Evolutionary conservation across 257 asterid genomes (phyloP), one percentile per base, ranked within the genome.

Genomic region (Plectranthus barbatus): DNA sequence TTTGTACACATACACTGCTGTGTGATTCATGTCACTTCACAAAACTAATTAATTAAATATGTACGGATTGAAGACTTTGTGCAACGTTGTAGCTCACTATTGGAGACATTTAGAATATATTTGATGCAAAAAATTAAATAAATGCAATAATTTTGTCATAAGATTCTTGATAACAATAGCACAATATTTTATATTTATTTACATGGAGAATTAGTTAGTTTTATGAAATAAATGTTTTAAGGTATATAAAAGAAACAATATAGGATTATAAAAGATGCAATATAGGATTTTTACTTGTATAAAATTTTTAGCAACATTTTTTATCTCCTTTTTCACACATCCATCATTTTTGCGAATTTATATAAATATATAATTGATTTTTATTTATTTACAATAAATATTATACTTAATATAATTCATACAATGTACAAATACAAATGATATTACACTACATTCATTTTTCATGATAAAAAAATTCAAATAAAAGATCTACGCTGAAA

Each of bases 161-260:
- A 74, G 79, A 69, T 68, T 69, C 58, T 46, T 34, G 9, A 41
- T 9, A 73, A 61, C 70, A 37, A 39, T n/a, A n/a, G n/a, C n/a
- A n/a, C n/a, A n/a, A n/a, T 45, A 53, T 34, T 53, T 24, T 36
- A n/a, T 6, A 7, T 45, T 17, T 41, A 11, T 39, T 39, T 9
- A n/a, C 9, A 3, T 17, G 21, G 26, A 13, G 9, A 31, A 46
- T n/a, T 18, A 47, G 34, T 37, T 50, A 42, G 23, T 24, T 24
- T 24, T 26, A 37, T 39, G 19, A 33, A 18, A 47, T 17, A 62
- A 61, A 17, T 45, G 24, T 15, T 45, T 9, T n/a, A 23, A 21
- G 56, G n/a, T n/a, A n/a, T 23, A 1, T 11, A 20, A 6, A 11
- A 40, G 50, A 39, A 11, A 12, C 48, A n/a, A 10, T 10, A 56